Conservation (phyloP, 306 rosid genomes). For the Lagenaria siceraria region DNA sequence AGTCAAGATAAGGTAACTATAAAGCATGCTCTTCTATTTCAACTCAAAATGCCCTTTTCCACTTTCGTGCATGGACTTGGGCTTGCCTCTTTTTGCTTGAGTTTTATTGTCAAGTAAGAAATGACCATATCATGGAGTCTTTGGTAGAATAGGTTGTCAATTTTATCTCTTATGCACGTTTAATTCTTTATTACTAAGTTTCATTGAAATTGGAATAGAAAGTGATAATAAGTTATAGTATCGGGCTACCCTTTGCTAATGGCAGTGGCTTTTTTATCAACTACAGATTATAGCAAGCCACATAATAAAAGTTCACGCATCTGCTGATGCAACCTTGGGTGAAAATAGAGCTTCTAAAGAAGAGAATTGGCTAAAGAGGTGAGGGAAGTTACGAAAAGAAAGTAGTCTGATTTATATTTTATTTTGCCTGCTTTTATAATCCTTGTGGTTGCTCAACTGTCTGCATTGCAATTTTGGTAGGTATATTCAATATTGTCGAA, state of each 20-base stretch:
- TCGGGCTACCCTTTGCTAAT: neutral
- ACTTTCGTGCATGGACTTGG: neutral
- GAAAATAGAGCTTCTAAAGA: slow-evolving; percentile 51
- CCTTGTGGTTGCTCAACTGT: slow-evolving; percentile 12
- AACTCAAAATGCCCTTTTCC: neutral
- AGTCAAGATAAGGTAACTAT: slow-evolving; percentile 80
- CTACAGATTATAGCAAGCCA: slow-evolving; percentile 85
- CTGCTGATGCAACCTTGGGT: slow-evolving; percentile 46
- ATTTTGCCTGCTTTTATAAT: slow-evolving; percentile 4
- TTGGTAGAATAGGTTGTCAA: neutral
- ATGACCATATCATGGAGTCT: neutral
- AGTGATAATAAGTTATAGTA: neutral
- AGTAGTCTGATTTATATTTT: slow-evolving; percentile 1
- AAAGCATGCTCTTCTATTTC: slow-evolving; percentile 5
- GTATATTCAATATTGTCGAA: slow-evolving; percentile 81
- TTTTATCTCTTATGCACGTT: neutral
- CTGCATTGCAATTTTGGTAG: slow-evolving; percentile 30
- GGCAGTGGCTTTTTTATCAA: slow-evolving; percentile 8
- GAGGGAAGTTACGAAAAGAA: neutral
- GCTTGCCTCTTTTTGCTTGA: neutral
- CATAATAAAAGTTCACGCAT: slow-evolving; percentile 76
- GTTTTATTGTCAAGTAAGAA: neutral
- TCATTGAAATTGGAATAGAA: neutral
- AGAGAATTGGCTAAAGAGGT: slow-evolving; percentile 97
- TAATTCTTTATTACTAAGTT: neutral